Evolutionary conservation across 2,329 filamentous ascomycete genomes (phyloP), one percentile per base, ranked within the genome.

Genomic region (Eutypella sp.): DNA sequence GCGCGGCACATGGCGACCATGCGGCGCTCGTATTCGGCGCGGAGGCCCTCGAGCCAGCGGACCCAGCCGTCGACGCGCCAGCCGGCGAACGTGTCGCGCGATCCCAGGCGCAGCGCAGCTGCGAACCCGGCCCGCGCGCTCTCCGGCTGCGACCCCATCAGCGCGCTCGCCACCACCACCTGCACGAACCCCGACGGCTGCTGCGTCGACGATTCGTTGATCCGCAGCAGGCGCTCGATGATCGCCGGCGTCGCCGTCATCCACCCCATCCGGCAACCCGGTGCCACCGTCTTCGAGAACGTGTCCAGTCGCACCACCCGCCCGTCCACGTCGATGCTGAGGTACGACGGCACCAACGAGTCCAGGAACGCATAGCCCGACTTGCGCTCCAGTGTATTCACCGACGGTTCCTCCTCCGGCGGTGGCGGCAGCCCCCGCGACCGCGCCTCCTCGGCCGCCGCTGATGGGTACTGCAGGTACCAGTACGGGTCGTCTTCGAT

Each of bases 401-500:
- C 55, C 29, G 49, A 63, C 53, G 56, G 45, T 51, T 55, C 29
- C 49, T 63, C 58, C 57, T 68, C 36, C 60, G 47, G 57, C 49
- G 47, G 57, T 40, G 63, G 63, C 44, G 58, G 66, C 29, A 63
- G 54, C 43, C 64, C 63, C 33, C 74, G 66, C 16, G 75, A 72
- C 58, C 74, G 71, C 56, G 78, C 71, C 60, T 80, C 71, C 40
- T 67, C 66, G 22, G 61, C 40, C 44, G 71, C 78, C 0, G 87
- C 84, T 1, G 87, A 87, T 0, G 89, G 89, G 66, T 81, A 96
- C 64, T 96, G 92, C 8, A 97, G 75, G 65, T 93, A 92, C 88
- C 89, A 96, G 71, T 96, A 96, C 5, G 92, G 92, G 51, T 96
- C 91, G 58, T 97, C 92, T 66, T 97, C 92, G 50, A 95, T 71